Percentiles rank a stretch among this genome's conserved stretches.
Evolutionary conservation across 2,329 filamentous ascomycete species (phyloP).

Genomic region (Colletotrichum lindemuthianum): DNA sequence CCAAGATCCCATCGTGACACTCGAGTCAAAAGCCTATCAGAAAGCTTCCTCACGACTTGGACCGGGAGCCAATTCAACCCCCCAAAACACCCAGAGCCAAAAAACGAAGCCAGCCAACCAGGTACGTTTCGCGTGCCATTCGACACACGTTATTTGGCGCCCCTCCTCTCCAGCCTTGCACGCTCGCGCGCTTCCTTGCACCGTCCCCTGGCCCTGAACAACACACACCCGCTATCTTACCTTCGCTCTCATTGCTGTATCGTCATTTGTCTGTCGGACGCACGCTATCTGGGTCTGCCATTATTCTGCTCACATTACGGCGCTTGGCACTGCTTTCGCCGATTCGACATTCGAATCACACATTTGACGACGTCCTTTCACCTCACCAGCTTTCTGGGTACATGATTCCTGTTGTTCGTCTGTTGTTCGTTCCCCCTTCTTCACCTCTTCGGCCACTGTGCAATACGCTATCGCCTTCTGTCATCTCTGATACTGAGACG

Average conservation of each 20-base stretch:
- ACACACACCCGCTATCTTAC: background rate
- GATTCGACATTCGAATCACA: background rate
- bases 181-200: constrained; percentile 33
- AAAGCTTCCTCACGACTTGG: constrained; percentile 34
- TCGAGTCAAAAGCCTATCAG: constrained; percentile 36
- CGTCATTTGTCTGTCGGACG: constrained; percentile 15
- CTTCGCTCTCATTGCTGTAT: constrained; percentile 14
- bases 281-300: constrained; percentile 6
- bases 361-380: constrained; percentile 7
- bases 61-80: constrained; percentile 20
- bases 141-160: constrained; percentile 31
- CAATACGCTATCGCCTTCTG: background rate
- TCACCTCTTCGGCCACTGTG: background rate
- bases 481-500: constrained; percentile 27
- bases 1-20: constrained; percentile 34
- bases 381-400: background rate
- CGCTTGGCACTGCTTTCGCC: constrained; percentile 17
- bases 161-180: constrained; percentile 33
- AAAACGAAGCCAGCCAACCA: constrained; percentile 28
- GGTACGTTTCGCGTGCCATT: constrained; percentile 33
- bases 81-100: constrained; percentile 15
- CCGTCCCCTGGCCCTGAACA: constrained; percentile 14
- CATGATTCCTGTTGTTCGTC: background rate
- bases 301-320: background rate
- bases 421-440: background rate